Evolutionary conservation across 208 protist genomes (phyloP).

Genomic region (Trypanosoma vivax): DNA sequence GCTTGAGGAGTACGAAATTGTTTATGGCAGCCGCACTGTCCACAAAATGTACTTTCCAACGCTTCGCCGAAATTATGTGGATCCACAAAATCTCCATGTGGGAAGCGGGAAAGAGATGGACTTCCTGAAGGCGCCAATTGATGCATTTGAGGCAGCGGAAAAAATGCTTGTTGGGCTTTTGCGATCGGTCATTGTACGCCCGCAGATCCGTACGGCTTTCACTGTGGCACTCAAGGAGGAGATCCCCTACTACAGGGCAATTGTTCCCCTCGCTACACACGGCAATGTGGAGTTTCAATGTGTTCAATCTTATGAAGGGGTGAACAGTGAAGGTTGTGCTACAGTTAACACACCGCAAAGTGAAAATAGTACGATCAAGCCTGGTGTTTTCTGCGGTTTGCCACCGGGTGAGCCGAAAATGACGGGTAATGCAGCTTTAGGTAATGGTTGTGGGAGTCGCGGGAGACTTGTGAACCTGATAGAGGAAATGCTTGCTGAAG

Average conservation of each 20-base stretch:
- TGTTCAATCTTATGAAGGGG: neutral
- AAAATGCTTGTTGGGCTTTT: constrained; percentile 63
- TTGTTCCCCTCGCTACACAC: constrained; percentile 4
- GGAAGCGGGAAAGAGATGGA: neutral
- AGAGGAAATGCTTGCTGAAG: constrained; percentile 48
- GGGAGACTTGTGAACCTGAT: constrained; percentile 25
- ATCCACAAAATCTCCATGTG: constrained; percentile 11
- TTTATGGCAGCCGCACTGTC: constrained; percentile 43
- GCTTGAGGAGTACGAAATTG: constrained; percentile 46
- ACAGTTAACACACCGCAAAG: neutral
- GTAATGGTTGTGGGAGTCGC: too few relatives aligned
- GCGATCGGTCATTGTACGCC: constrained; percentile 45
- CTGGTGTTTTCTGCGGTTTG: too few relatives aligned
- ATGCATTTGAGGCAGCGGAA: constrained; percentile 25
- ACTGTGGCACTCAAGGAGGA: constrained; percentile 27
- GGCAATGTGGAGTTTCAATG: neutral
- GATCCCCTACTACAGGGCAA: constrained; percentile 19
- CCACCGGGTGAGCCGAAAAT: too few relatives aligned
- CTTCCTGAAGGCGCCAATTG: neutral
- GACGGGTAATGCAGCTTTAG: too few relatives aligned
- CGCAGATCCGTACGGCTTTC: constrained; percentile 47
- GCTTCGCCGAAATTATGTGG: constrained; percentile 13
- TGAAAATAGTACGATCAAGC: neutral
- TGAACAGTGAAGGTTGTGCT: neutral
- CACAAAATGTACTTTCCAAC: constrained; percentile 31